Percentiles rank a stretch among this genome's conserved stretches.
Evolutionary conservation across 1,284 basidiomycete genomes (phyloP).

Genomic region (Athelia sp.): DNA sequence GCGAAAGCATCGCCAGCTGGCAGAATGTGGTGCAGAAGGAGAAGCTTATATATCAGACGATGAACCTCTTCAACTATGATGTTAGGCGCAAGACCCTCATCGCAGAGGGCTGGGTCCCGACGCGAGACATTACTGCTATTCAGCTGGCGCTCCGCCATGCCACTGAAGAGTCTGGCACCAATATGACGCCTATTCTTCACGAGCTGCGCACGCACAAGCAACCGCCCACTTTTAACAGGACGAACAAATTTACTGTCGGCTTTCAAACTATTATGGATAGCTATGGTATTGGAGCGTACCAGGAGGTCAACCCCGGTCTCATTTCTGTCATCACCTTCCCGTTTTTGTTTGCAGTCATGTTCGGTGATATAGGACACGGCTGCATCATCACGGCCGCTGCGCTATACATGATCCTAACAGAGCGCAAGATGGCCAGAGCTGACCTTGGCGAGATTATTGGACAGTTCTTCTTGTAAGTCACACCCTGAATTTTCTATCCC

Average conservation of each 20-base stretch:
- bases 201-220: conserved; percentile 88
- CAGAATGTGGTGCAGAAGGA: conserved; percentile 93
- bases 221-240: conserved; percentile 94
- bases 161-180: conserved; percentile 94
- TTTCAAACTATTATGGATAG: conserved; percentile 99
- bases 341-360: conserved; percentile 99
- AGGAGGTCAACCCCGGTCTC: conserved; percentile 96
- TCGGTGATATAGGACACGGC: conserved; percentile 98
- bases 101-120: conserved; percentile 98
- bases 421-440: conserved; percentile 74
- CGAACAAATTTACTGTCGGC: conserved; percentile 95
- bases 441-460: conserved; percentile 72
- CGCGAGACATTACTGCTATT: conserved; percentile 83
- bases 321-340: conserved; percentile 96
- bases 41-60: conserved; percentile 92
- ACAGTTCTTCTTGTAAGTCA: conserved; percentile 1
- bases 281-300: conserved; percentile 93
- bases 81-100: conserved; percentile 91
- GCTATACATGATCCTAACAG: conserved; percentile 80
- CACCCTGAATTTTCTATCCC: conserved; percentile 6
- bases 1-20: conserved; percentile 87
- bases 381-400: conserved; percentile 79
- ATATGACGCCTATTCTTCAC: conserved; percentile 88
- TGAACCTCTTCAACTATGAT: conserved; percentile 95
- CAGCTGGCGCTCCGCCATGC: conserved; percentile 89